Base-by-base conservation (phyloP, 179 eudicot species). In the Silene vulgaris region DNA sequence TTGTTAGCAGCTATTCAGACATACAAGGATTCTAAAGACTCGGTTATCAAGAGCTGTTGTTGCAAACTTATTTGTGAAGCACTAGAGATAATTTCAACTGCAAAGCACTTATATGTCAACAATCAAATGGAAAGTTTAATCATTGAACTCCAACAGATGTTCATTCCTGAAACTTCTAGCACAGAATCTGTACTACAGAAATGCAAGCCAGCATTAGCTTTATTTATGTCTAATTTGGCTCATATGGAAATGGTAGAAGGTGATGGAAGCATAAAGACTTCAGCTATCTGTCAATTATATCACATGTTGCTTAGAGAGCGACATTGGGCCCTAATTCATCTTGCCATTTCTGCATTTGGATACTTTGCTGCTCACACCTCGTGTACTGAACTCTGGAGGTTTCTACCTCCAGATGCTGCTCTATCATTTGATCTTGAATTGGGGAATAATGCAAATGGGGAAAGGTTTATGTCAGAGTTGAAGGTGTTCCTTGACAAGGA, bases 321-420 rank as follows among this genome's bases (percentile, higher is more conserved):
- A 66, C 92, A 95, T 73, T 95, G 99, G 99, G 99, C 97, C 65
- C 85, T 92, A 40, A 87, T 82, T 77, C 93, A 92, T 82, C 83
- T 92, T 29, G 87, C 91, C 19, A 75, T 87, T 59, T 73, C 91
- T 63, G 88, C 96, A 61, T 95, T 95, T 71, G 97, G 95, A 29
- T 85, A 88, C 78, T 95, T 95, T 82, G 97, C 99, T 57, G 96
- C 91, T 54, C 96, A 90, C 8, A 94, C 94, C 75, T 73, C 86
- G 17, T 94, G 98, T 83, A 80, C 72, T 74, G 84, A 92, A 75
- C 85, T 94, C 30, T 94, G 98, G 98, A 92, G 90, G 80, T 94
- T 90, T 75, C 88, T 94, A 52, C 98, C 98, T 5, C 70, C 82
- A 61, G 88, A 90, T 81, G 97, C 98, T 17, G 96, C 97, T 74